Evolutionary conservation across 805 yeast genomes (phyloP), one percentile per base, ranked within the genome.

Genomic region (Ogataea saltuana): DNA sequence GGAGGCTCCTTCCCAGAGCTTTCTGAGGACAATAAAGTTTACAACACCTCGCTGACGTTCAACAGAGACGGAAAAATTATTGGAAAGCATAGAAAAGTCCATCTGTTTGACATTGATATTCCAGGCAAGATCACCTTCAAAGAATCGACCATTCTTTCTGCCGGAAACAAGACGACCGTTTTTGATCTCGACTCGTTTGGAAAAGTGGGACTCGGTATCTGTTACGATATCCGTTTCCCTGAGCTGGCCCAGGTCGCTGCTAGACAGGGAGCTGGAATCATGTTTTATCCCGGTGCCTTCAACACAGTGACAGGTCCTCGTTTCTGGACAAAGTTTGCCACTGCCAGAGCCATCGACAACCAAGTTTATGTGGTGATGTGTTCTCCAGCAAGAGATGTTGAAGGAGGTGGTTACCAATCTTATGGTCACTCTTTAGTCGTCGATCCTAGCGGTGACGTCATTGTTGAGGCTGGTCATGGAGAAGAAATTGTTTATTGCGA

Each of bases 1-100:
- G 98, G 98, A 12, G 99, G 99, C 12, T 88, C 97, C 1, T 80
- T 87, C 52, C 98, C 98, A 1, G 99, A 93, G 63, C 55, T 75
- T 21, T 80, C 72, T 34, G 80, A 73, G 11, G 79, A 75, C 36
- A 71, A 73, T 42, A 79, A 80, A 51, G 58, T 81, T 21, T 85
- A 78, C 74, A 81, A 90, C 69, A 82, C 95, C 22, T 78, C 87
- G 36, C 58, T 88, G 58, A 73, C 95, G 3, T 91, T 88, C 60
- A 65, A 79, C 47, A 83, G 83, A 2, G 35, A 62, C 2, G 99
- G 99, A 3, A 74, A 80, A 29, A 70, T 90, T 43, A 78, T 91
- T 42, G 97, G 88, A 37, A 86, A 83, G 57, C 98, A 88, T 64
- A 77, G 98, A 53, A 91, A 91, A 59, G 90, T 81, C 3, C 99